These are phyloP conservation scores for Rubroshorea leprosula DNA, from an alignment of 345 rosid genomes.

Conservation along the genomic window DNA sequence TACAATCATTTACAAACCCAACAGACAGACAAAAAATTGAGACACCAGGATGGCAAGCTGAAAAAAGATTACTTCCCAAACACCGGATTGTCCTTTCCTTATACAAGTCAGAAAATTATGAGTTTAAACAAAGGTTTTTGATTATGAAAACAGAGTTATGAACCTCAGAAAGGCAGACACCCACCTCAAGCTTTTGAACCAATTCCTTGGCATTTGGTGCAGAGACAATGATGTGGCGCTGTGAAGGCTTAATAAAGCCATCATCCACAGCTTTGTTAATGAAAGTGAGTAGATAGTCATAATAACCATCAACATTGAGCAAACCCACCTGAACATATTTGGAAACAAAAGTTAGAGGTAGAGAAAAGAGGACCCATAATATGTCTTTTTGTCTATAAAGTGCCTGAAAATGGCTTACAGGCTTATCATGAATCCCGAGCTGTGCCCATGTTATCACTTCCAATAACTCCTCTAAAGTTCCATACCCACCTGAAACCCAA, in stretches of 20 bases:
- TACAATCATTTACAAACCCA: slow-evolving; percentile 14
- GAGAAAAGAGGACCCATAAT: background rate
- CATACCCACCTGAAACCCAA: slow-evolving; percentile 72
- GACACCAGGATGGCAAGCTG: slow-evolving; percentile 9
- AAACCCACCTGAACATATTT: slow-evolving; percentile 70
- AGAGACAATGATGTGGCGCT: slow-evolving; percentile 84
- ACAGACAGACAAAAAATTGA: background rate
- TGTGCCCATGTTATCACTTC: slow-evolving; percentile 97
- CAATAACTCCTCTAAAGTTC: slow-evolving; percentile 79
- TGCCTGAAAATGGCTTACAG: slow-evolving; percentile 41
- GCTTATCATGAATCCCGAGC: slow-evolving; percentile 92
- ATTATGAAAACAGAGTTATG: background rate
- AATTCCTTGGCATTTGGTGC: slow-evolving; percentile 87
- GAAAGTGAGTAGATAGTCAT: slow-evolving; percentile 69
- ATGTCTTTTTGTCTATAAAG: background rate
- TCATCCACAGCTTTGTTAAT: slow-evolving; percentile 97
- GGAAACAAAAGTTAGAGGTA: background rate
- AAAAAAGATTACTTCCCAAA: slow-evolving; percentile 15
- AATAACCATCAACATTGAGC: slow-evolving; percentile 92
- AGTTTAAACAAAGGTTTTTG: slow-evolving; percentile 2
- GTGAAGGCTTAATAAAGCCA: slow-evolving; percentile 87
- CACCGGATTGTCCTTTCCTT: slow-evolving; percentile 20
- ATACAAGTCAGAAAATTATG: background rate
- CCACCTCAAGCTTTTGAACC: slow-evolving; percentile 90
- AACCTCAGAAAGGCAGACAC: slow-evolving; percentile 6